Evolutionary conservation across 2,329 filamentous ascomycete species (phyloP), one percentile per base, ranked within the genome.

Genomic region (Akanthomyces lecanii): DNA sequence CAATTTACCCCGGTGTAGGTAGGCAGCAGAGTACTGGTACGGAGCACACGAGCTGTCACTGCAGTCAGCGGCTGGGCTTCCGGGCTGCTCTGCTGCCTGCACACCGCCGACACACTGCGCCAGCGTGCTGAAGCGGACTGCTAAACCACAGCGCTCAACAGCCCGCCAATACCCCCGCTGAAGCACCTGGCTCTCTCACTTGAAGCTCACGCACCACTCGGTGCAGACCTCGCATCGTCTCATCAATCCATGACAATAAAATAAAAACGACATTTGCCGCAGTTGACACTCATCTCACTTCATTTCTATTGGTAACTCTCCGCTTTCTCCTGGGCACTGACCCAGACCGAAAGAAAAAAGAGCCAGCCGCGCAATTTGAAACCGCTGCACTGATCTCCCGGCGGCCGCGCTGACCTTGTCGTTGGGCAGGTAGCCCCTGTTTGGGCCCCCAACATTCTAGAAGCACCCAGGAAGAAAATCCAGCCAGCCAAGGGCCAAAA

Each of bases 401-500:
- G 30, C 5, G 30, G 30, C 30, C 33, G 23, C 56, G 30, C 44
- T 59, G 30, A 50, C 11, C 45, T 33, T 8, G 23, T 42, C 14
- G 38, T 21, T 21, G 21, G 21, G 21, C 1, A 30, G 28, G 6
- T 4, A 30, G 28, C 38, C 58, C 47, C 57, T 42, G 40, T 45
- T 52, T 45, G 7, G 44, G 11, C 47, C 45, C 56, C 44, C 54
- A 47, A 36, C 25, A 44, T 61, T 61, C 58, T 61, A 53, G 58
- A 61, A 61, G 58, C 48, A 51, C 28, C 28, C 47, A 23, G 48
- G 50, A 53, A 61, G 38, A 16, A 52, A 30, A 53, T 40, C 2
- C 28, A 30, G 28, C 28, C 28, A 30, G 28, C 4, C 28, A 4
- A 30, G 4, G 28, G 6, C 28, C 28, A 6, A 6, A 6, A 48